Percentiles rank a stretch among this genome's conserved stretches.
phyloP scores from a whole-genome alignment of 495 filamentous ascomycete species.

The Podospora australis region DNA sequence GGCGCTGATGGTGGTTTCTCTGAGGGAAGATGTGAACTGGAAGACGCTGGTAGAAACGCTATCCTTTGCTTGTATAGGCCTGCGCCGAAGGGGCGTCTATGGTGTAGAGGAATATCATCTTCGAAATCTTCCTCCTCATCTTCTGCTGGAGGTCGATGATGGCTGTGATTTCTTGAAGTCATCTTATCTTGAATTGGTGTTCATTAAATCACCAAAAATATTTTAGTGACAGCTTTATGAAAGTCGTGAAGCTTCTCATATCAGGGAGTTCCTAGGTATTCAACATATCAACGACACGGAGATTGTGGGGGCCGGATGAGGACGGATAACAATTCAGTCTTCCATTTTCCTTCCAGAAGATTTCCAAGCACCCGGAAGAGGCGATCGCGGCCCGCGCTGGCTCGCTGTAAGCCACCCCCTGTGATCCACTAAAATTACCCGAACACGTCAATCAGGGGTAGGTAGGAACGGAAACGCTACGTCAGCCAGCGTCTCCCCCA shows the following conservation, averaged over 20 bases:
- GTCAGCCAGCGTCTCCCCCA: slow-evolving; percentile 12
- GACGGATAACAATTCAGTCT: too few species aligned
- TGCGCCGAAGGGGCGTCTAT: slow-evolving; percentile 71
- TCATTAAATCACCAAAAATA: too few species aligned
- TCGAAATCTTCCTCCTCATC: slow-evolving; percentile 26
- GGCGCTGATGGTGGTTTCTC: slow-evolving; percentile 5
- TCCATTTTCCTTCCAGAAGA: too few species aligned
- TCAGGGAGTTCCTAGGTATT: too few species aligned
- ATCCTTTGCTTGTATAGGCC: slow-evolving; percentile 71
- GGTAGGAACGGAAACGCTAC: slow-evolving; percentile 1
- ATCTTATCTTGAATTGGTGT: too few species aligned
- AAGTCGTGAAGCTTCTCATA: too few species aligned
- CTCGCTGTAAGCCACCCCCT: slow-evolving; percentile 1
- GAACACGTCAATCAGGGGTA: slow-evolving; percentile 8
- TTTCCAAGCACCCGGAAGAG: too few species aligned
- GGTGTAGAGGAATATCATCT: slow-evolving; percentile 62
- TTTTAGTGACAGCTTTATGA: too few species aligned
- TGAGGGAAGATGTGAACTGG: slow-evolving; percentile 38
- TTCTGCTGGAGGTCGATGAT: too few species aligned
- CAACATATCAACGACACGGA: too few species aligned
- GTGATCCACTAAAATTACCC: not conserved
- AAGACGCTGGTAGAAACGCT: slow-evolving; percentile 69
- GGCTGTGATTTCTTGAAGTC: not conserved
- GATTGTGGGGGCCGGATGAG: too few species aligned
- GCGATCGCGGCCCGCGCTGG: not conserved